phyloP scores from a whole-genome alignment of 2,329 filamentous ascomycete genomes.

The Elsinoe perseae region DNA sequence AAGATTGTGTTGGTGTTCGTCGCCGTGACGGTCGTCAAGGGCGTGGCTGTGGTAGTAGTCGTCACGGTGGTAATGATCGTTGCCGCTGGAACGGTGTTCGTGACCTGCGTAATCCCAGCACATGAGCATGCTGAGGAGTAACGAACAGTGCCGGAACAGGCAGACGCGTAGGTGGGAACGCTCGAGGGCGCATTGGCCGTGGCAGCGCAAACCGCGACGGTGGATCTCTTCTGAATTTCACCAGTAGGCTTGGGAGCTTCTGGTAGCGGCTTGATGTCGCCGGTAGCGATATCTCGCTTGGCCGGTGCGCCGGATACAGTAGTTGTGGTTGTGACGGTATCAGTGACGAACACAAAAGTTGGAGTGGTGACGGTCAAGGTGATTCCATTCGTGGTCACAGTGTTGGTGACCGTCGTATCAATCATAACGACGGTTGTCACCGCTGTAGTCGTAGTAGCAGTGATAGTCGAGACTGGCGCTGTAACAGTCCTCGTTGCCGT shows the following conservation, averaged over 20 bases:
- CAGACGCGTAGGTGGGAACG: neutral
- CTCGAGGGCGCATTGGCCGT: neutral
- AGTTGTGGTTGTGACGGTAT: neutral
- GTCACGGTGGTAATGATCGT: neutral
- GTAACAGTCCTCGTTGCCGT: neutral
- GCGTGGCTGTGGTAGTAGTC: neutral
- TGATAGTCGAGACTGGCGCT: neutral
- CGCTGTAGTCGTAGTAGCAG: neutral
- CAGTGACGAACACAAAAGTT: neutral
- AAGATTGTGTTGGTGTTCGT: neutral
- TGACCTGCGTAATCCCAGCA: neutral
- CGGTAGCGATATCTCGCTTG: neutral
- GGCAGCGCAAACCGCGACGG: neutral
- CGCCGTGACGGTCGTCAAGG: neutral
- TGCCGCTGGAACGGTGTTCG: neutral
- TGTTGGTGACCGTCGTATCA: neutral
- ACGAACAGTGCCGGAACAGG: neutral
- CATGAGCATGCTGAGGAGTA: neutral
- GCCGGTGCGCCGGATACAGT: neutral
- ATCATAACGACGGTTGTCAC: neutral
- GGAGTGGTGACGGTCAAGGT: neutral
- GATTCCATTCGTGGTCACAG: neutral
- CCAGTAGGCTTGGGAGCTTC: neutral
- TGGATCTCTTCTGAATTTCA: neutral
- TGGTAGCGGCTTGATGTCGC: neutral